Evolutionary conservation across 1,284 basidiomycete genomes (phyloP).

Genomic region (Stereum hirsutum): DNA sequence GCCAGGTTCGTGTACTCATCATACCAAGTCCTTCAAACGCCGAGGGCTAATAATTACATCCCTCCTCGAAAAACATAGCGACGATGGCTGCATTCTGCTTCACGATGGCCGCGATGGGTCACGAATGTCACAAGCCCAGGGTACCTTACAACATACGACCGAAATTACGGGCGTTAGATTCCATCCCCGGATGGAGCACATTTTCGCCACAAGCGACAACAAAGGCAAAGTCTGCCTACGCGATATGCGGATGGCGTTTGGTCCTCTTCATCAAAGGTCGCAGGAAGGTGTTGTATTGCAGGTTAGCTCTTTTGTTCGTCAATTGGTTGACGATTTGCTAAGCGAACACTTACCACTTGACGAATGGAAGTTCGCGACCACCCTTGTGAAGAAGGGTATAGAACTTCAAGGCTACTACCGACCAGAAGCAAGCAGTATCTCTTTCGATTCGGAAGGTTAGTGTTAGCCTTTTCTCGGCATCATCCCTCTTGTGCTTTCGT

Average conservation of each 20-base stretch:
- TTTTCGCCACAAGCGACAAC: conserved; percentile 58
- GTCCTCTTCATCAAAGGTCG: conserved; percentile 30
- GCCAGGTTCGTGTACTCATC: conserved; percentile 38
- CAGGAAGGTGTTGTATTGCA: conserved; percentile 44
- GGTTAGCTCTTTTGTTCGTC: conserved; percentile 20
- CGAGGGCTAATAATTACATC: too few relatives aligned
- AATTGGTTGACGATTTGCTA: neutral
- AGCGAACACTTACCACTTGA: conserved; percentile 6
- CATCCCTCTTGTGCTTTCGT: neutral
- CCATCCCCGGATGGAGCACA: conserved; percentile 53
- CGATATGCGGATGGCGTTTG: conserved; percentile 74
- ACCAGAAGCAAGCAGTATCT: conserved; percentile 58
- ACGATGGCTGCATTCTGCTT: conserved; percentile 56
- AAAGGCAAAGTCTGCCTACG: conserved; percentile 51
- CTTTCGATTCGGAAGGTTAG: conserved; percentile 56
- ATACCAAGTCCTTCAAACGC: too few relatives aligned
- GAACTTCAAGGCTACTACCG: conserved; percentile 28
- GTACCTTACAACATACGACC: conserved; percentile 36
- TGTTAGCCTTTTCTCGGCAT: neutral
- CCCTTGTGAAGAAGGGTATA: conserved; percentile 34
- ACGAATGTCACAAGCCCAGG: conserved; percentile 29
- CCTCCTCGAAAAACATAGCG: conserved; percentile 27
- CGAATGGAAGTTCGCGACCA: conserved; percentile 65
- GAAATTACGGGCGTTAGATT: conserved; percentile 56
- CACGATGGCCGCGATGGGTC: conserved; percentile 40